Base-by-base conservation (phyloP, 2,329 filamentous ascomycete species). In the Fusarium mundagurra region DNA sequence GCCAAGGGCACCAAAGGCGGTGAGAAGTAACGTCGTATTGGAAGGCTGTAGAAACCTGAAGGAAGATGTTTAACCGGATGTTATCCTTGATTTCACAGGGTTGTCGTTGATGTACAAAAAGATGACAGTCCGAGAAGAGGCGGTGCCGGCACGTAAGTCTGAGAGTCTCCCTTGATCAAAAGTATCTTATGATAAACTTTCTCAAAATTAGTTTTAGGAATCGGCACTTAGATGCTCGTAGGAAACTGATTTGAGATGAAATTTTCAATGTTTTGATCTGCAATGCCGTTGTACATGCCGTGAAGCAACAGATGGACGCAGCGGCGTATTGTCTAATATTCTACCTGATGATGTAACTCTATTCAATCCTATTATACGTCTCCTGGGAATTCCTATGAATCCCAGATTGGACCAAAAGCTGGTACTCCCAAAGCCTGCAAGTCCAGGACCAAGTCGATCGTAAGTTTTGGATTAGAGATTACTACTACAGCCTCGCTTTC, bases 371-470 rank as follows among this genome's bases (percentile, higher is more conserved):
- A 34, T 8, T 34, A 24, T 34, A 24, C 31, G 9, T 51, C 12
- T 4, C 16, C 24, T 29, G 4, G 20, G 18, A 61, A 24, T 8
- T 22, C 50, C 34, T 63, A 74, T 57, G 72, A 74, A 33, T 94
- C 92, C 82, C 91, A 94, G 73, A 94, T 92, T 5, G 92, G 90
- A 5, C 92, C 92, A 82, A 88, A 93, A 9, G 91, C 91, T 5
- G 89, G 86, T 8, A 93, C 82, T 0, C 91, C 90, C 65, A 89
- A 84, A 55, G 84, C 85, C 82, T 93, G 91, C 59, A 94, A 80
- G 11, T 86, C 89, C 77, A 89, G 90, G 0, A 93, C 91, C 7
- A 93, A 84, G 81, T 88, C 87, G 75, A 85, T 85, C 14, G 91
- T 93, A 33, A 93, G 84, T 61, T 80, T 85, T 58, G 89, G 88